phyloP scores from a whole-genome alignment of 306 rosid genomes.

The Coriaria nepalensis region DNA sequence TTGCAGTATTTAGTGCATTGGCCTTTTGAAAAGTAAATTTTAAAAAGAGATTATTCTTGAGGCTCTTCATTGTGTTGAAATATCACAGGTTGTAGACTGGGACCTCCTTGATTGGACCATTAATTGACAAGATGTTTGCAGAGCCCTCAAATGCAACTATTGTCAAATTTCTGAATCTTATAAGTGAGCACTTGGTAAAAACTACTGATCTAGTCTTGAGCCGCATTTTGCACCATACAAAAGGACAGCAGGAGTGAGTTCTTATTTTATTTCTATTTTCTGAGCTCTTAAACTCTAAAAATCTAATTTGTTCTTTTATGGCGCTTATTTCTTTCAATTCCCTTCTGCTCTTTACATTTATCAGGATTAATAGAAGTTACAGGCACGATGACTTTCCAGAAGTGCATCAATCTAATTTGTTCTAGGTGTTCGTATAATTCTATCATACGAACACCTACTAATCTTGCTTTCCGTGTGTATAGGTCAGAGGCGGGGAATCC shows the following conservation, averaged over 20 bases:
- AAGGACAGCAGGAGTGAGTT: constrained; percentile 54
- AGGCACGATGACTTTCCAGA: constrained; percentile 34
- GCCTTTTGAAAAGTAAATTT: neutral
- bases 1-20: too few species aligned
- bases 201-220: constrained; percentile 51
- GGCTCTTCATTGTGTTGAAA: constrained; percentile 11
- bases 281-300: constrained; percentile 8
- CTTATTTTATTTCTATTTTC: constrained; percentile 2
- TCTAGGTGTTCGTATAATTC: too few species aligned
- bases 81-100: constrained; percentile 69
- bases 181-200: constrained; percentile 54
- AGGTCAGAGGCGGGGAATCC: constrained; percentile 62
- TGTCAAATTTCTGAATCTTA: constrained; percentile 64
- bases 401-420: constrained; percentile 48
- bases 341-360: constrained; percentile 8
- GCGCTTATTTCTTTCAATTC: neutral
- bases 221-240: constrained; percentile 51
- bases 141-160: constrained; percentile 74
- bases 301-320: constrained; percentile 13
- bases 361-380: constrained; percentile 45
- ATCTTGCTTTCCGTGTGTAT: constrained; percentile 14
- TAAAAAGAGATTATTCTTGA: constrained; percentile 2
- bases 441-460: constrained; percentile 1
- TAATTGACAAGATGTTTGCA: constrained; percentile 77
- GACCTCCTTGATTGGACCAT: constrained; percentile 53